A percentile compares a stretch with the other conserved stretches of the same genome.
Evolutionary conservation across 305 asterid species (phyloP).

Genomic region (Fraxinus latifolia): DNA sequence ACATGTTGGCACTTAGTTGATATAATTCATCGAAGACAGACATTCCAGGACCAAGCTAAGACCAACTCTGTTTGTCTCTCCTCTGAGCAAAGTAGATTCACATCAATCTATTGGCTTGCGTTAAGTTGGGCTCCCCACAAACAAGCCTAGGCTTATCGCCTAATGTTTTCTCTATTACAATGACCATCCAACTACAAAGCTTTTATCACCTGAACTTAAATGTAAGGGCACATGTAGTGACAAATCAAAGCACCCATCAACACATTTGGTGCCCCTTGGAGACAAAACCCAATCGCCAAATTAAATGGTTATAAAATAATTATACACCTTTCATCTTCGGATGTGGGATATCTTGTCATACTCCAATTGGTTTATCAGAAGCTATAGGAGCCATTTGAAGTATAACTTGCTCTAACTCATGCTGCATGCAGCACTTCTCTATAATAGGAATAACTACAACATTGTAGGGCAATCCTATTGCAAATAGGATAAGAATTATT

Average conservation of each 20-base stretch:
- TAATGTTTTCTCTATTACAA: not conserved
- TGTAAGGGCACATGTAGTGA: not conserved
- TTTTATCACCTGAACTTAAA: not conserved
- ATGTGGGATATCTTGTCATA: not conserved
- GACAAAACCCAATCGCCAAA: not conserved
- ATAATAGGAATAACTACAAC: not conserved
- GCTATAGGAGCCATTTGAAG: not conserved
- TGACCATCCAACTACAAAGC: not conserved
- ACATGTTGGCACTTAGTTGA: not conserved
- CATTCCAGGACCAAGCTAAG: not conserved
- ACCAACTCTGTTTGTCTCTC: not conserved
- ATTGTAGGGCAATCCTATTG: not conserved
- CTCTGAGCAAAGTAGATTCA: not conserved
- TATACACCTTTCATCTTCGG: not conserved
- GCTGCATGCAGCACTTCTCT: not conserved
- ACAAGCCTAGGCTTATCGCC: not conserved
- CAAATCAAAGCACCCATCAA: not conserved
- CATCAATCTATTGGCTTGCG: not conserved
- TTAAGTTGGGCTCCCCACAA: not conserved
- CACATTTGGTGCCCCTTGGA: not conserved
- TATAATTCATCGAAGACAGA: not conserved
- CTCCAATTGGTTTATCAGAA: not conserved
- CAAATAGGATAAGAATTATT: not conserved
- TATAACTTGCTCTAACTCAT: not conserved
- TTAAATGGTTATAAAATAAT: not conserved